phyloP scores from a whole-genome alignment of 176 grass and related monocot species.

The Carex scoparia region DNA sequence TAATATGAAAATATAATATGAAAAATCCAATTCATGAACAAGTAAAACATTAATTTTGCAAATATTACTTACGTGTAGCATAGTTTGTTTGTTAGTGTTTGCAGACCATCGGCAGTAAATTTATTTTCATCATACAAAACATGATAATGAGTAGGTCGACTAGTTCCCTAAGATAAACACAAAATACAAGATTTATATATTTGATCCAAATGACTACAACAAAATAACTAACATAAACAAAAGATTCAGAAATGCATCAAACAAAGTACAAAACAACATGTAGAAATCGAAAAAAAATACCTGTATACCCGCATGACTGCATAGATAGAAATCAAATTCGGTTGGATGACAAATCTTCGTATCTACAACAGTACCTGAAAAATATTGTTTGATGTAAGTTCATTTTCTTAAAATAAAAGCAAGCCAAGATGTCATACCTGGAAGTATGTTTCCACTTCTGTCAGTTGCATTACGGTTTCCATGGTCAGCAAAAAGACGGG shows the following conservation, averaged over 20 bases:
- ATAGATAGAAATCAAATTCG: slow-evolving; percentile 86
- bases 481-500: slow-evolving; percentile 69
- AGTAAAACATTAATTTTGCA: no score
- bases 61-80: slow-evolving; percentile 62
- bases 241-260: not conserved
- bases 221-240: not conserved
- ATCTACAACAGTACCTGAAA: slow-evolving; percentile 76
- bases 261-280: not conserved
- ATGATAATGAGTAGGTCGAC: slow-evolving; percentile 72
- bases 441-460: slow-evolving; percentile 81
- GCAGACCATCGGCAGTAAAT: slow-evolving; percentile 59
- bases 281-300: slow-evolving; percentile 16
- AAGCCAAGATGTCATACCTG: slow-evolving; percentile 41
- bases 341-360: slow-evolving; percentile 75
- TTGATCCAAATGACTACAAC: not conserved
- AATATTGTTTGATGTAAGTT: not conserved
- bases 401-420: not conserved
- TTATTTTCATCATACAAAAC: slow-evolving; percentile 67
- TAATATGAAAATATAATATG: not conserved
- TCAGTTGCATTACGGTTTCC: slow-evolving; percentile 32
- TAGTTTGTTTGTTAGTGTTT: slow-evolving; percentile 77
- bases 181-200: not conserved
- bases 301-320: slow-evolving; percentile 91
- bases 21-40: not conserved
- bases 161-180: slow-evolving; percentile 47